Percentiles rank a stretch among this genome's conserved stretches.
Conservation (phyloP, 495 filamentous ascomycete genomes). For the Hypoxylon fragiforme region DNA sequence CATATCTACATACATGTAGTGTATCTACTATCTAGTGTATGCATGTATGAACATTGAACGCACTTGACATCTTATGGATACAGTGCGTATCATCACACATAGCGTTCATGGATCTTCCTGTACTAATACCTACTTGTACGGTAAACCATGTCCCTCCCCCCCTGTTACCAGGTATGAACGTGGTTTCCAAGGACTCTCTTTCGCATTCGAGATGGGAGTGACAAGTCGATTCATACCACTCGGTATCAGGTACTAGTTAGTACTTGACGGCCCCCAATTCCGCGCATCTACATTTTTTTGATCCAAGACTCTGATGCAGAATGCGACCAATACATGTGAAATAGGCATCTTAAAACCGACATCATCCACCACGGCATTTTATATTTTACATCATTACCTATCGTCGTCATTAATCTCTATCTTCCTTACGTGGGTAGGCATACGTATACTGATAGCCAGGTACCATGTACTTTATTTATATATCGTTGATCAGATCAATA, state of each 20-base stretch:
- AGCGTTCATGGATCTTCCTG: no score
- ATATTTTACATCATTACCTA: conserved; percentile 12
- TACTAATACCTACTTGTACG: no score
- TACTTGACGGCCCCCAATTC: conserved; percentile 17
- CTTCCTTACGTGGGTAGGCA: neutral
- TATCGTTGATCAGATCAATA: no score
- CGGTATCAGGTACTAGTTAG: neutral
- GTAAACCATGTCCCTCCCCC: no score
- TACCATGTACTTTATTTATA: no score
- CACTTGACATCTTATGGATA: no score
- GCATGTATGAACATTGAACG: no score
- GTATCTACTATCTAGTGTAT: no score
- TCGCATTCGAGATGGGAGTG: conserved; percentile 4
- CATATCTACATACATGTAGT: no score
- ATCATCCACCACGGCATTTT: conserved; percentile 6
- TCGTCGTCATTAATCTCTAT: neutral
- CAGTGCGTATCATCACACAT: no score
- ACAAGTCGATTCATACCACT: conserved; percentile 5
- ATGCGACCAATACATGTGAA: conserved; percentile 23
- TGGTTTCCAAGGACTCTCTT: conserved; percentile 1
- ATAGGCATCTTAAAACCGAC: conserved; percentile 13
- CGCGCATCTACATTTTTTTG: conserved; percentile 9
- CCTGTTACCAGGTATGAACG: no score
- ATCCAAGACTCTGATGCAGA: conserved; percentile 21
- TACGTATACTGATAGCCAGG: neutral